phyloP scores from a whole-genome alignment of 2,329 filamentous ascomycete species.

The Escovopsis weberi region DNA sequence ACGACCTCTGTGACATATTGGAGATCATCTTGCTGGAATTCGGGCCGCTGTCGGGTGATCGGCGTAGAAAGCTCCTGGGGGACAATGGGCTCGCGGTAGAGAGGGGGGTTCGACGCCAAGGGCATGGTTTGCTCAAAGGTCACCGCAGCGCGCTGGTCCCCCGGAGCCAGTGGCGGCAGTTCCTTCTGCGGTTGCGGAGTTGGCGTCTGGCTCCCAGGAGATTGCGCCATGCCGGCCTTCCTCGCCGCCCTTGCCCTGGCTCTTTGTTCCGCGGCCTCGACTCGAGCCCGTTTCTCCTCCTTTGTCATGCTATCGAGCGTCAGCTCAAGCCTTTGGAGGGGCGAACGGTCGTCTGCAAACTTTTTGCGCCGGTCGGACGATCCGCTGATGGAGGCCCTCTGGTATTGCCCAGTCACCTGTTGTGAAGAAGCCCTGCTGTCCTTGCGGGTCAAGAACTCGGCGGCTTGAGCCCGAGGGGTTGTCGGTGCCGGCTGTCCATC shows the following conservation, averaged over 20 bases:
- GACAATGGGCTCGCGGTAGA: constrained; percentile 7
- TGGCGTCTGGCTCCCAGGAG: constrained; percentile 9
- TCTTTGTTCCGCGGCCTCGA: constrained; percentile 66
- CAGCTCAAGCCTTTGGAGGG: constrained; percentile 83
- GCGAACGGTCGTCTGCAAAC: constrained; percentile 72
- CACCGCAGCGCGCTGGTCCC: constrained; percentile 1
- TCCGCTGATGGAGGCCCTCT: constrained; percentile 23
- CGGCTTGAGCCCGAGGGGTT: constrained; percentile 6
- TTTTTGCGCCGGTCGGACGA: constrained; percentile 34
- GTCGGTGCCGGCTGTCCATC: constrained; percentile 1
- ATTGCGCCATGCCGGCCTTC: constrained; percentile 13
- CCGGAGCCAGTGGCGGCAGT: not conserved
- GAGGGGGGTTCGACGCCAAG: not conserved
- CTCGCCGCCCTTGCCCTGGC: constrained; percentile 46
- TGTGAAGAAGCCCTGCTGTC: constrained; percentile 10
- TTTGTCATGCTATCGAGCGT: constrained; percentile 88
- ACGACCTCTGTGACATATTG: constrained; percentile 9
- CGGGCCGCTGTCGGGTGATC: constrained; percentile 13
- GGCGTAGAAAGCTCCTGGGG: constrained; percentile 2
- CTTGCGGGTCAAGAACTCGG: constrained; percentile 11
- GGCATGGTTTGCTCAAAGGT: constrained; percentile 1
- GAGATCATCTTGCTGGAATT: not conserved
- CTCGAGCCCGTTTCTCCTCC: constrained; percentile 78
- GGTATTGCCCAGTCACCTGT: constrained; percentile 15
- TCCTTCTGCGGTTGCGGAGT: constrained; percentile 14